Evolutionary conservation across 2,329 filamentous ascomycete species (phyloP), one percentile per base, ranked within the genome.

Genomic region (Chaetomium globosum): DNA sequence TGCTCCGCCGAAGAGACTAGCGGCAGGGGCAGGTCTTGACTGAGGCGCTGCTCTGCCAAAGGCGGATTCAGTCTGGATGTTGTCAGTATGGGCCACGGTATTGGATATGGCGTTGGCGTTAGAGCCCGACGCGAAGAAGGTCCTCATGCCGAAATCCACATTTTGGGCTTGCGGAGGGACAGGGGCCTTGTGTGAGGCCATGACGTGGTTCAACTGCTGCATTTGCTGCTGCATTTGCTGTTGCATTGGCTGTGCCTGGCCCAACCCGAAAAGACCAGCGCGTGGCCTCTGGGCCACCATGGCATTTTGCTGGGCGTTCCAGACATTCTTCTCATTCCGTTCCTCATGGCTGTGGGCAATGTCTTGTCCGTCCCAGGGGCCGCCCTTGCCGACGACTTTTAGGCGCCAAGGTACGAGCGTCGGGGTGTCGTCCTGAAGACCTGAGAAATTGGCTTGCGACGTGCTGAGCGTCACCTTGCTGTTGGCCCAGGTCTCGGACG

Each of bases 401-500:
- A 89, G 78, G 58, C 78, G 81, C 87, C 87, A 89, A 0, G 84
- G 80, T 0, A 78, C 73, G 43, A 89, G 79, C 4, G 74, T 76
- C 0, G 87, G 87, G 1, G 86, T 82, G 13, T 75, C 75, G 65
- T 88, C 83, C 28, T 83, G 80, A 2, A 88, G 76, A 1, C 82
- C 82, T 1, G 83, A 80, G 61, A 85, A 87, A 5, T 80, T 81
- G 3, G 86, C 83, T 70, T 89, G 85, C 0, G 86, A 88, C 0
- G 86, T 89, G 2, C 87, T 89, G 5, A 90, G 80, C 0, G 81
- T 82, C 46, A 90, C 76, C 67, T 82, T 84, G 73, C 85, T 83
- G 74, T 85, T 82, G 33, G 77, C 78, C 87, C 87, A 90, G 0
- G 82, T 85, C 76, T 90, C 87, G 0, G 84, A 86, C 0, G 86